Conservation (phyloP, 495 filamentous ascomycete species). For the Aspergillus biplanus region DNA sequence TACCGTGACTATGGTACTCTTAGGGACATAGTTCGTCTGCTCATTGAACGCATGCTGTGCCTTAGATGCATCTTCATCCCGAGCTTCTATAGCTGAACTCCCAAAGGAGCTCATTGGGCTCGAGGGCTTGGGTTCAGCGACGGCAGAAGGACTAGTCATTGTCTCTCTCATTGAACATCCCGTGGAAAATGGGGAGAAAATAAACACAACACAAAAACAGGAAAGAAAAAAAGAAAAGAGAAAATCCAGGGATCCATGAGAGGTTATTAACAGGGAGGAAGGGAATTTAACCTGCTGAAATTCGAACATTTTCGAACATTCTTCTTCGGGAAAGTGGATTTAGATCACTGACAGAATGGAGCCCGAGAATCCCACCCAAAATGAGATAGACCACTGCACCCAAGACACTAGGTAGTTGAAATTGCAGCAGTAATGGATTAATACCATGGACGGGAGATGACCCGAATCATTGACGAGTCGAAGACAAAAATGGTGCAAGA, state of each 20-base stretch:
- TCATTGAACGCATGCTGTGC: conserved; percentile 48
- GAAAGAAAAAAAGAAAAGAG: neutral
- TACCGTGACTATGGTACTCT: conserved; percentile 53
- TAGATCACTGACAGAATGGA: neutral
- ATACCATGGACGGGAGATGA: neutral
- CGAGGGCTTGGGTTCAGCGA: conserved; percentile 11
- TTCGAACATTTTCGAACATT: neutral
- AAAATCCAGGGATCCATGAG: neutral
- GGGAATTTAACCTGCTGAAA: neutral
- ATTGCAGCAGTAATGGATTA: neutral
- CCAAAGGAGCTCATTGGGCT: neutral
- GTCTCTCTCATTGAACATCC: neutral
- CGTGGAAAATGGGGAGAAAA: neutral
- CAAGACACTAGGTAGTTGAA: neutral
- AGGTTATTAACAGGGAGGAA: neutral
- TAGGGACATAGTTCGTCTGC: conserved; percentile 59
- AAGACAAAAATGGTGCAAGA: neutral
- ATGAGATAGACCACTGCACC: neutral
- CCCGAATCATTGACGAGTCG: neutral
- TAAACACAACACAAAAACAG: neutral
- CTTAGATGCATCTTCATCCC: conserved; percentile 18
- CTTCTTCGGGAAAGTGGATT: neutral
- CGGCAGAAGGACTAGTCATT: neutral
- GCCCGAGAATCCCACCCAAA: neutral
- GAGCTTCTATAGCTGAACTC: neutral